Conservation (phyloP, 768 basidiomycete genomes). For the Lentinus tigrinus region DNA sequence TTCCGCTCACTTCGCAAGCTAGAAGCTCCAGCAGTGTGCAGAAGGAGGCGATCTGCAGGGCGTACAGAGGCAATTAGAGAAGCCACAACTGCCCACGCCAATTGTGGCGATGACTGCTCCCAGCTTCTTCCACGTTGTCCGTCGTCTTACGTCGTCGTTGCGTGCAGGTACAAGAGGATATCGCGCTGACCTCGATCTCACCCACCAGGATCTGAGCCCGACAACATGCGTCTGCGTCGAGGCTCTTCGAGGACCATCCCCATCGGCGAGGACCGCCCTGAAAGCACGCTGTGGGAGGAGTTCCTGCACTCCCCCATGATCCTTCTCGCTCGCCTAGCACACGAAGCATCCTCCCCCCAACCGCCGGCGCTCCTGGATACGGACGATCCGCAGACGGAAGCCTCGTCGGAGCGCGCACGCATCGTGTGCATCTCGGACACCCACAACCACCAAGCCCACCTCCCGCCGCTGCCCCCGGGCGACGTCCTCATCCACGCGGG, state of each 20-base stretch:
- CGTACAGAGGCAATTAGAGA: background rate
- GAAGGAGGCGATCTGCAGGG: background rate
- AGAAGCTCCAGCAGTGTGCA: background rate
- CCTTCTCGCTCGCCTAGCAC: background rate
- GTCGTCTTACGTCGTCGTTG: too few species aligned
- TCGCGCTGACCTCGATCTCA: too few species aligned
- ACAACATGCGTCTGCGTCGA: too few species aligned
- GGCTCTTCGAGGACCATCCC: too few species aligned
- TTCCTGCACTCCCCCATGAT: background rate
- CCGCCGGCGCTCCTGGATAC: background rate
- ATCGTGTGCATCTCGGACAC: slow-evolving; percentile 17
- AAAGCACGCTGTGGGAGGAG: background rate
- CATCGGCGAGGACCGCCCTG: background rate
- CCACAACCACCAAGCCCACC: background rate
- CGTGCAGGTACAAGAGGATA: too few species aligned
- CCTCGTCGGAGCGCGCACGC: background rate
- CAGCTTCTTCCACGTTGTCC: background rate
- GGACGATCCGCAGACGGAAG: background rate
- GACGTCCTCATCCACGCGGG: slow-evolving; percentile 68
- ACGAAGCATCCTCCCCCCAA: background rate
- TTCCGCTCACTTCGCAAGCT: background rate
- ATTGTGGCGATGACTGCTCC: background rate
- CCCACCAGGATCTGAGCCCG: too few species aligned
- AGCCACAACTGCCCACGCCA: background rate
- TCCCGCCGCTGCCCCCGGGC: slow-evolving; percentile 49